Conservation (phyloP, 371 early-diverging fungal genomes). For the Mucor racemosus region DNA sequence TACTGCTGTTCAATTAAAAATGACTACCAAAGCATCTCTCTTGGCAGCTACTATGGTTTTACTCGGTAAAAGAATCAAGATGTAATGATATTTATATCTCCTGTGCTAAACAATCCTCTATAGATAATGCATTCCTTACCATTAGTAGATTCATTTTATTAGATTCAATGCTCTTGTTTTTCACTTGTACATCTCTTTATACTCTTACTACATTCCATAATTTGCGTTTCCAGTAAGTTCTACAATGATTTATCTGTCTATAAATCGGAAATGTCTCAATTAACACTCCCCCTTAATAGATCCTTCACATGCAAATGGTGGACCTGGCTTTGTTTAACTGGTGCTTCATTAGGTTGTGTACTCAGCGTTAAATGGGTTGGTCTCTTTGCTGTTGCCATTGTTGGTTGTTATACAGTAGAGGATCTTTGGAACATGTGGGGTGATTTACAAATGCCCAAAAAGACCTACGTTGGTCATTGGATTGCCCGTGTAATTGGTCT, state of each 20-base stretch:
- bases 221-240: conserved; percentile 65
- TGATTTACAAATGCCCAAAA: conserved; percentile 77
- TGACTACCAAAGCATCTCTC: conserved; percentile 66
- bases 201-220: conserved; percentile 80
- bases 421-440: conserved; percentile 95
- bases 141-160: conserved; percentile 97
- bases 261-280: too few relatives aligned
- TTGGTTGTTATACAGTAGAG: conserved; percentile 94
- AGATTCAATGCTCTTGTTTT: conserved; percentile 97
- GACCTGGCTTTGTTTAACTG: conserved; percentile 87
- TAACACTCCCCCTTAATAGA: conserved; percentile 31
- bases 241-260: neutral
- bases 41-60: conserved; percentile 83
- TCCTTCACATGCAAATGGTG: conserved; percentile 89
- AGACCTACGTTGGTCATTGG: conserved; percentile 79
- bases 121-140: conserved; percentile 85
- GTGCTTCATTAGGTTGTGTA: conserved; percentile 90
- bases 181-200: conserved; percentile 86
- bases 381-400: conserved; percentile 91
- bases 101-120: neutral
- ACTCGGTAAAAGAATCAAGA: conserved; percentile 56
- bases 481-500: conserved; percentile 78
- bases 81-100: too few relatives aligned
- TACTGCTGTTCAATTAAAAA: conserved; percentile 82
- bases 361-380: conserved; percentile 99